Evolutionary conservation across 495 filamentous ascomycete genomes (phyloP).

Genomic region (Bacidia rubella): DNA sequence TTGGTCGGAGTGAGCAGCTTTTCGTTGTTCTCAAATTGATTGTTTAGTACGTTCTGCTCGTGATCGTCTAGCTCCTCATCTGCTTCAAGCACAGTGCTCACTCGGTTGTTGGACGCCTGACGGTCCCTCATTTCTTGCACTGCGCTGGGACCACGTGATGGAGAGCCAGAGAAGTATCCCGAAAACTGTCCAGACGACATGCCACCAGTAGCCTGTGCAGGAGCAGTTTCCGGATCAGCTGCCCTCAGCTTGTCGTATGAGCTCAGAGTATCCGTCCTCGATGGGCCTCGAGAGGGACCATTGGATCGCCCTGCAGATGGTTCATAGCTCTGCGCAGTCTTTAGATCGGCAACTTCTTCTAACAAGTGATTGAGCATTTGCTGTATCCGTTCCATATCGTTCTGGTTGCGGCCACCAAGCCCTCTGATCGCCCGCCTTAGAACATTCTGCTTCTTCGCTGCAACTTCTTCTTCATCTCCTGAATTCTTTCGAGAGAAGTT

Average conservation of each 20-base stretch:
- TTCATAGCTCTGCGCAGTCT: conserved; percentile 39
- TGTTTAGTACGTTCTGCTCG: conserved; percentile 28
- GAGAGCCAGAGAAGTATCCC: conserved; percentile 56
- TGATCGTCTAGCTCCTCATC: conserved; percentile 55
- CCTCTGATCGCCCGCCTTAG: conserved; percentile 87
- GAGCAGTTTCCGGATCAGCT: conserved; percentile 45
- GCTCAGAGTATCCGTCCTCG: conserved; percentile 29
- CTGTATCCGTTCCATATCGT: conserved; percentile 84
- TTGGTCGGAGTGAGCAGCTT: conserved; percentile 30
- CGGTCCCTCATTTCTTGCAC: conserved; percentile 44
- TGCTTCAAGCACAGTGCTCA: conserved; percentile 77
- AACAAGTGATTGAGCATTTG: conserved; percentile 88
- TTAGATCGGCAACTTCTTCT: conserved; percentile 79
- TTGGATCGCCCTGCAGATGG: conserved; percentile 8
- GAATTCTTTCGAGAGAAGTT: conserved; percentile 5
- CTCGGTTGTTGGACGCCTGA: conserved; percentile 57
- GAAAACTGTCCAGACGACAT: conserved; percentile 65
- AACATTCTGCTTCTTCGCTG: conserved; percentile 71
- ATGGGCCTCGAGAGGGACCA: conserved; percentile 4
- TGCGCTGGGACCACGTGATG: conserved; percentile 47
- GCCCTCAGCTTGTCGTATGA: conserved; percentile 22
- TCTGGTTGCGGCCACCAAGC: conserved; percentile 69
- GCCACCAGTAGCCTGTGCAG: conserved; percentile 69
- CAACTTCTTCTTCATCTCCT: conserved; percentile 56
- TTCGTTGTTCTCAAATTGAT: conserved; percentile 36